Evolutionary conservation across 2,329 filamentous ascomycete species (phyloP).

Genomic region (Laburnicola sp.): DNA sequence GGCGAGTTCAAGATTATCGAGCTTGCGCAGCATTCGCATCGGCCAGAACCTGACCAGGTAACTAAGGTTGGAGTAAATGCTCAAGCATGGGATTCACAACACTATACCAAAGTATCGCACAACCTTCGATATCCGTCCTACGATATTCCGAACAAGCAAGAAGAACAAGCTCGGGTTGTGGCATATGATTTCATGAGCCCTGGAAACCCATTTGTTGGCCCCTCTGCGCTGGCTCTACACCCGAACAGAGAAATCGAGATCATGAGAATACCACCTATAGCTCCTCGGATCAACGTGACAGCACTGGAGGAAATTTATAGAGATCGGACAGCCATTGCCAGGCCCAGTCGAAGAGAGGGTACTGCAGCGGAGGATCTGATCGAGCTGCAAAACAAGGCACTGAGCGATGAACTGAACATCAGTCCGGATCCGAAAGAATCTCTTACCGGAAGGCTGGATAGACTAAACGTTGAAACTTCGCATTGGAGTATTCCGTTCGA

Average conservation of each 20-base stretch:
- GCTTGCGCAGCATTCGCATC: constrained; percentile 55
- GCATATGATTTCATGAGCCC: constrained; percentile 64
- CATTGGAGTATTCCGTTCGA: constrained; percentile 33
- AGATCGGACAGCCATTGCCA: constrained; percentile 36
- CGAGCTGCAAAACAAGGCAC: constrained; percentile 35
- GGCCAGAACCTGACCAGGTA: constrained; percentile 25
- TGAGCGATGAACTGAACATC: constrained; percentile 34
- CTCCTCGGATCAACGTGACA: constrained; percentile 48
- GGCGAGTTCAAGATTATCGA: constrained; percentile 63
- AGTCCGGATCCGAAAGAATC: constrained; percentile 26
- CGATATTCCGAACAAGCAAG: constrained; percentile 48
- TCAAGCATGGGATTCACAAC: constrained; percentile 47
- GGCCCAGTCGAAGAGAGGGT: constrained; percentile 34
- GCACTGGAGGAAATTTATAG: constrained; percentile 50
- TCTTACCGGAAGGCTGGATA: constrained; percentile 34
- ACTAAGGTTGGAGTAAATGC: constrained; percentile 24
- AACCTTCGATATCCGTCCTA: constrained; percentile 51
- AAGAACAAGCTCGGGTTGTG: constrained; percentile 56
- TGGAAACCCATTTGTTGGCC: constrained; percentile 49
- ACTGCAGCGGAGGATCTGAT: constrained; percentile 41
- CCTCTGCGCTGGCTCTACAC: constrained; percentile 57
- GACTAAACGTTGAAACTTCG: constrained; percentile 38
- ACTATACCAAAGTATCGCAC: constrained; percentile 51
- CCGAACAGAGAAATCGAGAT: constrained; percentile 57
- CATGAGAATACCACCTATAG: constrained; percentile 51